Base-by-base conservation (phyloP, 2,329 filamentous ascomycete genomes). In the Colletotrichum sp. region DNA sequence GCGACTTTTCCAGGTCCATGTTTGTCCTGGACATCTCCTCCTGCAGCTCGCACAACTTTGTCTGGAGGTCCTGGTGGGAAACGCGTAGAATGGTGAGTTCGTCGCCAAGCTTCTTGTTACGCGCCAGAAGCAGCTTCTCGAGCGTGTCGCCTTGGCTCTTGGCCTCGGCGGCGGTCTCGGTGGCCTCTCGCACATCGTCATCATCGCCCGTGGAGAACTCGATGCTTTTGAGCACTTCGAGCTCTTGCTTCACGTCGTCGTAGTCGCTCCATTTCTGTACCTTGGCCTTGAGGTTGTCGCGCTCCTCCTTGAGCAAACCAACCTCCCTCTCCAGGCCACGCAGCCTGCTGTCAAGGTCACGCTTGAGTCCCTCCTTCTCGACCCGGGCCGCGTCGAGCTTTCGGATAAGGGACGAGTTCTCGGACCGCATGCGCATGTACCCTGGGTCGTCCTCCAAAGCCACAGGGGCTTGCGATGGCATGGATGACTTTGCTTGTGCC, bases 191-290 rank as follows among this genome's bases (percentile, higher is more conserved):
- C 32, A 84, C 79, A 52, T 87, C 86, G 63, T 96, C 94, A 76
- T 98, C 96, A 77, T 96, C 94, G 9, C 95, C 96, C 1, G 95
- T 96, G 3, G 96, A 95, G 80, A 99, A 98, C 83, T 99, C 97
- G 80, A 99, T 98, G 79, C 96, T 98, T 91, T 98, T 98, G 76
- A 99, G 91, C 77, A 98, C 96, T 81, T 98, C 96, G 5, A 99
- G 90, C 84, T 99, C 98, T 78, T 98, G 95, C 85, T 97, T 98
- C 64, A 99, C 92, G 75, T 98, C 96, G 39, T 98, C 96, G 83
- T 99, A 99, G 83, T 99, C 97, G 79, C 92, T 92, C 92, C 95
- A 98, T 82, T 94, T 98, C 78, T 95, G 93, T 5, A 98, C 91
- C 85, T 97, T 98, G 48, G 89, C 87, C 81, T 94, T 95, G 72